phyloP scores from a whole-genome alignment of 2,329 filamentous ascomycete species.

The Aspergillus tubingensis region DNA sequence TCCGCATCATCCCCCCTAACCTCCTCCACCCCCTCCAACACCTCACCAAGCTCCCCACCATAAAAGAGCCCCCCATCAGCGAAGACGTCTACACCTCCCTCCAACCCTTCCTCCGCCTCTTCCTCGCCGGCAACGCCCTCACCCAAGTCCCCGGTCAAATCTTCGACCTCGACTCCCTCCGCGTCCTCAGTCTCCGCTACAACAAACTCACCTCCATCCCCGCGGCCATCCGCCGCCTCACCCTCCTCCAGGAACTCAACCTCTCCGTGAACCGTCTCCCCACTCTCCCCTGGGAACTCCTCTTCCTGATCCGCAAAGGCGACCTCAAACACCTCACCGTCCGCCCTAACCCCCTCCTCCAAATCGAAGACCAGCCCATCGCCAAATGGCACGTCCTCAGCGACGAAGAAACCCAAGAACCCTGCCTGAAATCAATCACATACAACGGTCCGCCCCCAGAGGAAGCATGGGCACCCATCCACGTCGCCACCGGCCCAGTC shows the following conservation, averaged over 20 bases:
- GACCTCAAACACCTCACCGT: constrained; percentile 42
- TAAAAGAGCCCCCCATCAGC: constrained; percentile 35
- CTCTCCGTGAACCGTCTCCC: constrained; percentile 46
- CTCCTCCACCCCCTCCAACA: constrained; percentile 42
- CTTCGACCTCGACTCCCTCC: constrained; percentile 44
- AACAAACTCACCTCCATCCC: constrained; percentile 49
- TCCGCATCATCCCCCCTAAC: constrained; percentile 34
- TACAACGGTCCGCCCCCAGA: constrained; percentile 31
- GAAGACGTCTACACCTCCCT: constrained; percentile 43
- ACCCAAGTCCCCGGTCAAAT: constrained; percentile 40
- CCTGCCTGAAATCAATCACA: constrained; percentile 17
- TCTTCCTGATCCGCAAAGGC: constrained; percentile 42
- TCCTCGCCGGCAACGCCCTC: constrained; percentile 47
- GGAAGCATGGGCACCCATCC: constrained; percentile 39
- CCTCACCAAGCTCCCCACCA: constrained; percentile 42
- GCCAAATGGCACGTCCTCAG: constrained; percentile 34
- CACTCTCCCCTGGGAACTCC: constrained; percentile 49
- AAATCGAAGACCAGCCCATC: constrained; percentile 33
- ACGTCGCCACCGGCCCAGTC: constrained; percentile 38
- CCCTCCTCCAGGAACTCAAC: constrained; percentile 47
- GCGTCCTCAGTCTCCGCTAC: constrained; percentile 48
- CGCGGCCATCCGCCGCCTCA: constrained; percentile 43
- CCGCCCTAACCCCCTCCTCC: constrained; percentile 44
- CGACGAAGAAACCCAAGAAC: not conserved
- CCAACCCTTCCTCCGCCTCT: constrained; percentile 46